Evolutionary conservation across 352 stramenopile genomes (phyloP).

Genomic region (Pythium diclinum): DNA sequence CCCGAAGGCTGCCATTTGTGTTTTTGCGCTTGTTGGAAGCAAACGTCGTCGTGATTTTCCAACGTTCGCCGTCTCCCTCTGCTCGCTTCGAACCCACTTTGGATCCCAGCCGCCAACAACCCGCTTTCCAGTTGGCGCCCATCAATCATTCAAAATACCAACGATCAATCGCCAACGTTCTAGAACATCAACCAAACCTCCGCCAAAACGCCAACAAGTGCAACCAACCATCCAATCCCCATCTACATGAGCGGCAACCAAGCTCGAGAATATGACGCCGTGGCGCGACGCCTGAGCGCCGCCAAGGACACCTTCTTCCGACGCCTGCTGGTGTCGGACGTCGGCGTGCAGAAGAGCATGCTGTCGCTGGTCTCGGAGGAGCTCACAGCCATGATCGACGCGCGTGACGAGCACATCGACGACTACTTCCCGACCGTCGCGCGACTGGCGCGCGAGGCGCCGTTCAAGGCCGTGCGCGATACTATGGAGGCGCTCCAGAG

Average conservation of each 20-base stretch:
- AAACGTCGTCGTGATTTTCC: neutral
- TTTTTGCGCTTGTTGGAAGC: slow-evolving; percentile 5
- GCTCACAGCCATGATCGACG: slow-evolving; percentile 50
- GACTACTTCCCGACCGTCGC: slow-evolving; percentile 72
- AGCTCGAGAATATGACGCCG: slow-evolving; percentile 10
- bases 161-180: neutral
- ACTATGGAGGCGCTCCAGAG: slow-evolving; percentile 44
- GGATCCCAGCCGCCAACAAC: neutral
- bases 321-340: slow-evolving; percentile 63
- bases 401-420: slow-evolving; percentile 35
- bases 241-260: slow-evolving; percentile 3
- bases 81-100: neutral
- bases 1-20: slow-evolving; percentile 4
- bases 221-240: neutral
- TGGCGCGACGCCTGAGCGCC: slow-evolving; percentile 46
- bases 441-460: slow-evolving; percentile 60
- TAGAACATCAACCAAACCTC: neutral
- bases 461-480: slow-evolving; percentile 64
- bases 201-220: slow-evolving; percentile 3
- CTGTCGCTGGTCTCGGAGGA: slow-evolving; percentile 48
- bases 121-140: neutral
- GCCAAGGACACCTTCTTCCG: slow-evolving; percentile 82
- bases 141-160: slow-evolving; percentile 1
- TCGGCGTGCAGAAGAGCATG: slow-evolving; percentile 60
- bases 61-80: neutral